Evolutionary conservation across 805 yeast species (phyloP), one percentile per base, ranked within the genome.

Genomic region (Wickerhamomyces silvicola): DNA sequence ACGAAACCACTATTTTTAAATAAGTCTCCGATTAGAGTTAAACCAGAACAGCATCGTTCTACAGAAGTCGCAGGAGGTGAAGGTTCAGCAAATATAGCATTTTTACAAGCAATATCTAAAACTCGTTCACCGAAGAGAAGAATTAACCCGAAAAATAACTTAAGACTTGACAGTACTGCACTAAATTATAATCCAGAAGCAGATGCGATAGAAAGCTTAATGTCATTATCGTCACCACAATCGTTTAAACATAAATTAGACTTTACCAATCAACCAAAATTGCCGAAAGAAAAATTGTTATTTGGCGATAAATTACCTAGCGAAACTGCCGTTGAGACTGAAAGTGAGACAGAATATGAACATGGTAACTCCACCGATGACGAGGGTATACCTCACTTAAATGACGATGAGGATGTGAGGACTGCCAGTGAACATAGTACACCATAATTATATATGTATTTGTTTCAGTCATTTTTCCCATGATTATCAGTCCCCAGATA

Each of bases 181-280:
- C n/a, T n/a, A n/a, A n/a, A n/a, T n/a, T 27, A 11, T 47, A 54
- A 54, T 6, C 53, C 59, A 4, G 65, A 62, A 37, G 65, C 56
- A 4, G 66, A 60, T 32, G 68, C 66, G 2, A 54, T 63, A 4
- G 64, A 60, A 27, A 62, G 65, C 4, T 40, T 63, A 13, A 63
- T 63, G 66, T 60, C 67, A 1, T 42, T 63, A 15, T 52, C 68
- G 6, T 58, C 64, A 1, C 64, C 65, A 5, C 52, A 49, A 26
- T 46, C 50, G 20, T 42, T 40, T 19, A 40, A 40, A 13, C 31
- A 31, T 6, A 22, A 25, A 17, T 5, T 18, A 6, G 39, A 33
- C 4, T 20, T 21, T 10, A 17, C 20, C 6, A 13, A 17, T 10
- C 19, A 15, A 7, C 22, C 7, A 6, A 11, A 32, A 1, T 24